Conservation (phyloP, 257 asterid species). For the Gentiana dahurica region DNA sequence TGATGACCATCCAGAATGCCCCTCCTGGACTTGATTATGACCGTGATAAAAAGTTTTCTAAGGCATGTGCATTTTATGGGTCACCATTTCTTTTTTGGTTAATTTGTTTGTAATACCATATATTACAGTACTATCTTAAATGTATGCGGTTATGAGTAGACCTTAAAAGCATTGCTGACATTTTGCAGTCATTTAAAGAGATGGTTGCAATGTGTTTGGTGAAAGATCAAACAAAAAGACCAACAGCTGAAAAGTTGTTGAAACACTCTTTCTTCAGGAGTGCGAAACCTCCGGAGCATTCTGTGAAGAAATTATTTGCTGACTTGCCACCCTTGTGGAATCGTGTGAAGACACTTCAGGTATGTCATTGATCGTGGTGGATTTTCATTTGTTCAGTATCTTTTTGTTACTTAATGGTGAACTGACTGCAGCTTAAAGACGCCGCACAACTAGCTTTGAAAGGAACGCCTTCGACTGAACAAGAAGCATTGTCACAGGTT, state of each 20-base stretch:
- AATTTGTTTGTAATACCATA: conserved; percentile 1
- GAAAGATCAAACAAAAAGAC: conserved; percentile 97
- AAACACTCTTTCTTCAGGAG: conserved; percentile 88
- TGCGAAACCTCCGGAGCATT: conserved; percentile 88
- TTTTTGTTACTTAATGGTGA: conserved; percentile 16
- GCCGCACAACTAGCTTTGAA: conserved; percentile 96
- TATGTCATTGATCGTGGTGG: conserved; percentile 17
- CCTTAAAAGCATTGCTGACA: conserved; percentile 20
- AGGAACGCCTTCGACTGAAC: conserved; percentile 84
- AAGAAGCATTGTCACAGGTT: conserved; percentile 98
- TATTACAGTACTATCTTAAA: background rate
- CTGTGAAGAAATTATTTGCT: conserved; percentile 72
- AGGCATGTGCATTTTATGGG: conserved; percentile 35
- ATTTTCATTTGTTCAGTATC: background rate
- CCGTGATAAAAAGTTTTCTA: conserved; percentile 95
- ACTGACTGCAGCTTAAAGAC: conserved; percentile 67
- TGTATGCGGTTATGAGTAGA: conserved; percentile 5
- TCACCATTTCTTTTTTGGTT: background rate
- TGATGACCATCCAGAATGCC: conserved; percentile 98
- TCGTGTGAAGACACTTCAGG: conserved; percentile 97
- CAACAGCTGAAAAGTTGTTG: conserved; percentile 88
- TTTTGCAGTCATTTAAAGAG: conserved; percentile 86
- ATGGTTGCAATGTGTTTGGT: conserved; percentile 99
- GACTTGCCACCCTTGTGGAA: conserved; percentile 88
- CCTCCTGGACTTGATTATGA: conserved; percentile 99